Evolutionary conservation across 148 eudicot species (phyloP), one percentile per base, ranked within the genome.

Genomic region (Mesembryanthemum crystallinum): DNA sequence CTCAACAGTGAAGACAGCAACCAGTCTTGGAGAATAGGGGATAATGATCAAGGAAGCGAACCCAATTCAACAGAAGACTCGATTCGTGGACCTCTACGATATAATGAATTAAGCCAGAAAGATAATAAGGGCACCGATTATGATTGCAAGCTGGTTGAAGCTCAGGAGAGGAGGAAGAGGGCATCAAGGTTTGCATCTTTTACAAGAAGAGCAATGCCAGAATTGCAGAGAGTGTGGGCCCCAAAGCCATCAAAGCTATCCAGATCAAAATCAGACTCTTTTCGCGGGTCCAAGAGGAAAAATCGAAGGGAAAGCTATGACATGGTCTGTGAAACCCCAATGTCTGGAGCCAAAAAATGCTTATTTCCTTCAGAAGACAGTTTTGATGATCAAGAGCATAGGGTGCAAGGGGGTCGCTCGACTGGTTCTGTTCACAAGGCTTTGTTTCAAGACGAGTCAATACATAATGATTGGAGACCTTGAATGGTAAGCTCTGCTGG

Each of bases 161-260:
- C 93, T 71, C 89, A 85, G 24, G 87, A 89, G 78, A 90, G 85
- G 80, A 89, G 97, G 81, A 86, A 88, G 64, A 87, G 87, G 82
- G 91, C 96, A 66, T 78, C 82, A 62, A 85, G 94, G 78, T 82
- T 85, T 72, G 80, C 83, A 29, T 91, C 92, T 66, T 93, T 83
- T 60, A 80, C 87, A 20, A 83, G 93, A 62, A 83, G 92, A 33
- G 80, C 87, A 74, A 84, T 79, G 81, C 89, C 91, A 10, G 96
- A 90, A 77, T 76, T 94, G 88, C 97, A 90, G 80, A 84, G 98
- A 82, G 96, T 94, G 29, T 94, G 96, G 97, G 98, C 97, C 11
- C 97, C 97, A 28, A 94, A 92, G 79, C 91, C 85, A 27, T 79
- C 86, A 17, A 94, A 90, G 81, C 58, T 78, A n/a, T 67, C 82